These are phyloP conservation scores for Globisporangium takayamanum DNA, from an alignment of 352 stramenopile genomes.

Conservation along the genomic window DNA sequence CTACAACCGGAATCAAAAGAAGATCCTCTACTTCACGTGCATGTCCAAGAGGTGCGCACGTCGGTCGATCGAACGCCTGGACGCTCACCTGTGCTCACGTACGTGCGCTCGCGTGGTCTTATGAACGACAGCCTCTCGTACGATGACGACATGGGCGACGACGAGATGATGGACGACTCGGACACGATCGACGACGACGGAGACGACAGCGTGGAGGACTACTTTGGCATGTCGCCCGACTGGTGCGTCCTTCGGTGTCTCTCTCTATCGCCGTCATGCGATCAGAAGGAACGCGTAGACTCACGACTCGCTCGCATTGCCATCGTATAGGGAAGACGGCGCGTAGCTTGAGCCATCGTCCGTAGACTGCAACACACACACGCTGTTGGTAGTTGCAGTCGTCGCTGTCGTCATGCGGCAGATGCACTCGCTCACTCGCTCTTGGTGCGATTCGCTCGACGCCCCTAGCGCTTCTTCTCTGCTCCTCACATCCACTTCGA, in stretches of 20 bases:
- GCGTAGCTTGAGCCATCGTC: constrained; percentile 22
- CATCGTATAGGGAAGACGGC: constrained; percentile 40
- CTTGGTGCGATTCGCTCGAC: constrained; percentile 13
- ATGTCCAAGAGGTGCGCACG: constrained; percentile 67
- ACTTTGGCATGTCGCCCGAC: constrained; percentile 83
- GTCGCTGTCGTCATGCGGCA: background rate
- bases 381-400: too few relatives aligned
- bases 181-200: constrained; percentile 63
- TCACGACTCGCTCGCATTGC: background rate
- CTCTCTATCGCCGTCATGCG: background rate
- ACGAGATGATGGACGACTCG: constrained; percentile 76
- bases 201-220: constrained; percentile 76
- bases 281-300: too few relatives aligned
- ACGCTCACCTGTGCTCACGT: background rate
- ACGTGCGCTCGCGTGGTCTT: constrained; percentile 4
- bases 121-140: constrained; percentile 35
- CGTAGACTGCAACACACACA: too few relatives aligned
- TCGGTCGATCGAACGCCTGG: background rate
- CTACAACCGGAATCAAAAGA: constrained; percentile 91
- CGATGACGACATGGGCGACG: constrained; percentile 55
- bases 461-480: constrained; percentile 12
- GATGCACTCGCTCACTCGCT: constrained; percentile 1
- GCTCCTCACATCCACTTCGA: constrained; percentile 2
- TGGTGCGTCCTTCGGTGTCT: constrained; percentile 36
- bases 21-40: constrained; percentile 92